Base-by-base conservation (phyloP, 805 yeast species). In the Ogataea dorogensis region DNA sequence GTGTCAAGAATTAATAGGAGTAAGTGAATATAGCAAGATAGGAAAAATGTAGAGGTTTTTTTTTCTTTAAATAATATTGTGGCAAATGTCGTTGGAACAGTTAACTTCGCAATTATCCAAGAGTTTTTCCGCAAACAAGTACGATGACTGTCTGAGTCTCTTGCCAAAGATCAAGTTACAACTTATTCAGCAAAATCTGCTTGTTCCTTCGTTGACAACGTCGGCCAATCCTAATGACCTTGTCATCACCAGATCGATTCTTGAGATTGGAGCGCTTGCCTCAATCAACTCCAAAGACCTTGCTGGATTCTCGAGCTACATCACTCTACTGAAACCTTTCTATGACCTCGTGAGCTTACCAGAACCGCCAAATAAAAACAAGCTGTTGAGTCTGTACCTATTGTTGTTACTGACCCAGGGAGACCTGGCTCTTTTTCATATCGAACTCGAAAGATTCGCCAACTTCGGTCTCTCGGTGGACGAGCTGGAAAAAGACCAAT, bases 181-280 rank as follows among this genome's bases (percentile, higher is more conserved):
- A 55, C 69, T 89, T 47, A 80, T 94, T 49, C 80, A 85, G 55
- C 79, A 80, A 47, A 78, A 82, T 43, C 65, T 91, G 28, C 73
- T 93, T 41, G 76, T 88, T 17, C 97, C 97, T 13, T 35, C 56
- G 12, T 39, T 62, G 5, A 68, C 63, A 34, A 51, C 60, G 37
- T 60, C 46, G 33, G 61, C 50, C 59, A 71, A 71, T 38, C 56
- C 77, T 22, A 75, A 73, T 40, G 96, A 89, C 63, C 71, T 88
- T 39, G 69, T 73, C 42, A 85, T 87, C 24, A 79, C 95, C 6
- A 79, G 94, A 49, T 77, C 83, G 25, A 83, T 91, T 27, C 67
- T 93, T 33, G 98, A 93, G 59, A 76, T 88, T 42, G 96, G 96
- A 9, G 95, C 95, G 0, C 67, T 91, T 35, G 74, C 85, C 12